Conservation (phyloP, 352 stramenopile genomes). For the Pythium utonaiense region DNA sequence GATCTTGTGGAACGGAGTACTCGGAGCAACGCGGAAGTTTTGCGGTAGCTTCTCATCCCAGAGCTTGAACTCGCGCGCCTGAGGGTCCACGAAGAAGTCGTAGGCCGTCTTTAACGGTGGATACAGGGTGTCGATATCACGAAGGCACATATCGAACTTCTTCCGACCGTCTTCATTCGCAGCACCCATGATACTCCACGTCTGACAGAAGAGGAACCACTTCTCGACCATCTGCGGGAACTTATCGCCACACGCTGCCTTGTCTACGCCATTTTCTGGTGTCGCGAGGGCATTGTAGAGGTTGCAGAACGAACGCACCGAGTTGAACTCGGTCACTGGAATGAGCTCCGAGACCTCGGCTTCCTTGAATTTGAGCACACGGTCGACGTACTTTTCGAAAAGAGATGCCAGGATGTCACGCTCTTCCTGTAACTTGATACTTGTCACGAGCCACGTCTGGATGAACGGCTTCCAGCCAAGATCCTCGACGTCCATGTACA, state of each 20-base stretch:
- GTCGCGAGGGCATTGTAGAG: constrained; percentile 79
- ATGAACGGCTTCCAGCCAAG: constrained; percentile 80
- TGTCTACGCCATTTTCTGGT: constrained; percentile 66
- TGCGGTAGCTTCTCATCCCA: constrained; percentile 80
- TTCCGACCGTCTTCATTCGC: constrained; percentile 84
- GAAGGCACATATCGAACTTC: constrained; percentile 84
- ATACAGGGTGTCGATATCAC: constrained; percentile 91
- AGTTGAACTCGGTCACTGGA: constrained; percentile 76
- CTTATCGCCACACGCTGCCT: constrained; percentile 56
- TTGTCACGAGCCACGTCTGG: constrained; percentile 67
- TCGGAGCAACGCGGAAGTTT: constrained; percentile 68
- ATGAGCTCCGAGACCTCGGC: constrained; percentile 71
- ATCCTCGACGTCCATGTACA: constrained; percentile 91
- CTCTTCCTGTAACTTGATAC: constrained; percentile 59
- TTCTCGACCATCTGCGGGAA: constrained; percentile 69
- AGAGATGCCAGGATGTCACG: constrained; percentile 58
- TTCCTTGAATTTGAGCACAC: constrained; percentile 61
- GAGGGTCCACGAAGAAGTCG: constrained; percentile 90
- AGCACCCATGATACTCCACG: constrained; percentile 82
- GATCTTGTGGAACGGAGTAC: constrained; percentile 82
- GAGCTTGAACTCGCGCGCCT: constrained; percentile 73
- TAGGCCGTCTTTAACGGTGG: constrained; percentile 91
- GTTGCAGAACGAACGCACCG: constrained; percentile 83
- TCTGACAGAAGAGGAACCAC: constrained; percentile 85
- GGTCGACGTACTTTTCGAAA: constrained; percentile 85